These are phyloP conservation scores for Clavispora santaluciae DNA, from an alignment of 805 yeast species.

Conservation along the genomic window DNA sequence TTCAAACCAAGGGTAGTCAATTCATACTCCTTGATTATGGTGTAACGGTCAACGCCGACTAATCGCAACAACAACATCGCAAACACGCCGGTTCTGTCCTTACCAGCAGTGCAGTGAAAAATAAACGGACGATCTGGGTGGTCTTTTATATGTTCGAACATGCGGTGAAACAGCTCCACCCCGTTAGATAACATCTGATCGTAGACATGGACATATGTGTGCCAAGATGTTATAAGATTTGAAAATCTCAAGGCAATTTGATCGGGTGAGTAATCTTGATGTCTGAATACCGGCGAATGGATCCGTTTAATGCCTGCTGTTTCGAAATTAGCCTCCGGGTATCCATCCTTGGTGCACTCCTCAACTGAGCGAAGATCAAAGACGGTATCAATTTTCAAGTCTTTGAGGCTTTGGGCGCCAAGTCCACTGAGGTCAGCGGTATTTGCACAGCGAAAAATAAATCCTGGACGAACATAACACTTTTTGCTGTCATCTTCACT, in stretches of 20 bases:
- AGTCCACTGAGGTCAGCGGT: slow-evolving; percentile 45
- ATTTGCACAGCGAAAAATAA: slow-evolving; percentile 61
- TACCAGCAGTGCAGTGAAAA: slow-evolving; percentile 82
- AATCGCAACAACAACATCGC: slow-evolving; percentile 62
- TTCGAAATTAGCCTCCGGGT: slow-evolving; percentile 19
- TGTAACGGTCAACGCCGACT: slow-evolving; percentile 60
- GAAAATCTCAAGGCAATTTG: slow-evolving; percentile 53
- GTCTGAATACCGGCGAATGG: slow-evolving; percentile 54
- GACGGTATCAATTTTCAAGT: slow-evolving; percentile 47
- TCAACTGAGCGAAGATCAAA: slow-evolving; percentile 65
- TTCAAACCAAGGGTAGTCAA: slow-evolving; percentile 61
- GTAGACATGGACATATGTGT: slow-evolving; percentile 61
- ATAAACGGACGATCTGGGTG: slow-evolving; percentile 41
- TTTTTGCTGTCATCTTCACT: slow-evolving; percentile 8
- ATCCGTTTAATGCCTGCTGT: slow-evolving; percentile 26
- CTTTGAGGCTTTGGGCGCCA: slow-evolving; percentile 42
- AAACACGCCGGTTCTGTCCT: slow-evolving; percentile 77
- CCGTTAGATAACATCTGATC: slow-evolving; percentile 53
- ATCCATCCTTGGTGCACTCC: slow-evolving; percentile 48
- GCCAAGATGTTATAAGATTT: slow-evolving; percentile 53
- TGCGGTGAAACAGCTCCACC: slow-evolving; percentile 38
- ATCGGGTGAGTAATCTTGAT: slow-evolving; percentile 58
- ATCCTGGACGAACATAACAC: slow-evolving; percentile 46
- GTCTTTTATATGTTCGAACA: slow-evolving; percentile 56
- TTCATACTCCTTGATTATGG: slow-evolving; percentile 72